A percentile compares a stretch with the other conserved stretches of the same genome.
phyloP scores from a whole-genome alignment of 176 grass and related monocot genomes.

The Carex myosuroides region DNA sequence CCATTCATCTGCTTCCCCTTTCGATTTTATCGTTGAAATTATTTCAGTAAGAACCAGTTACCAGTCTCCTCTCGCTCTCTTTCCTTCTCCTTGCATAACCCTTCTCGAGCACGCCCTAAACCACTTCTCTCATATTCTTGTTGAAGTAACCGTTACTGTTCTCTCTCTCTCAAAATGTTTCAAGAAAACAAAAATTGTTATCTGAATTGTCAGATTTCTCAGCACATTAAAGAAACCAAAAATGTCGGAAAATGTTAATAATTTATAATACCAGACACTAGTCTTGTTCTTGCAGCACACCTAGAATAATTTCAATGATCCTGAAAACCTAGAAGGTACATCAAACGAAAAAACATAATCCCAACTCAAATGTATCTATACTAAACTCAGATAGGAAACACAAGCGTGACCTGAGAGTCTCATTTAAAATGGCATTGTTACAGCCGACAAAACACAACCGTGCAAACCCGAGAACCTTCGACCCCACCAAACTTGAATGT shows the following conservation, averaged over 20 bases:
- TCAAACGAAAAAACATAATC: background rate
- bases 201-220: too few relatives aligned
- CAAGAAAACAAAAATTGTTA: too few relatives aligned
- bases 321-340: background rate
- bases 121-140: too few relatives aligned
- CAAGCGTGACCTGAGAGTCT: background rate
- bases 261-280: background rate
- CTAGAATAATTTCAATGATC: background rate
- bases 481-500: constrained; percentile 22
- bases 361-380: background rate
- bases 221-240: too few relatives aligned
- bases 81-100: too few relatives aligned
- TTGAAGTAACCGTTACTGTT: too few relatives aligned
- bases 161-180: too few relatives aligned
- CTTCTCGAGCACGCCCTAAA: too few relatives aligned
- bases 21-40: too few relatives aligned
- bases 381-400: background rate
- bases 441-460: constrained; percentile 43
- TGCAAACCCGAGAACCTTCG: constrained; percentile 45
- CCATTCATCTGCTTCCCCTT: too few relatives aligned
- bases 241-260: background rate
- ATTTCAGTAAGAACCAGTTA: too few relatives aligned
- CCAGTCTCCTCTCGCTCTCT: too few relatives aligned
- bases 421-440: background rate
- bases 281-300: background rate